Percentiles rank a stretch among this genome's conserved stretches.
These are phyloP conservation scores for Exophiala oligosperma DNA, from an alignment of 2,329 filamentous ascomycete genomes.

Conservation along the genomic window DNA sequence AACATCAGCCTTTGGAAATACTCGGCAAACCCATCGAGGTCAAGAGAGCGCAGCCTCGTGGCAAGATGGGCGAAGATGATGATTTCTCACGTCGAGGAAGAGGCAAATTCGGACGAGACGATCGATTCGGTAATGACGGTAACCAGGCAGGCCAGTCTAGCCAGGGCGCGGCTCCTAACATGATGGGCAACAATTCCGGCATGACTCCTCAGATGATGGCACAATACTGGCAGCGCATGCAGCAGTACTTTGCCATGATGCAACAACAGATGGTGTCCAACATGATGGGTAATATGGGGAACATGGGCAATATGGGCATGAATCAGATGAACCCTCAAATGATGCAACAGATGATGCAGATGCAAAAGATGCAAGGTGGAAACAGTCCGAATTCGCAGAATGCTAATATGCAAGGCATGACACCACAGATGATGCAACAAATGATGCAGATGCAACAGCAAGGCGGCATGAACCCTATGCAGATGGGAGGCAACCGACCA, in stretches of 20 bases:
- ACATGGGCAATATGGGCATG: constrained; percentile 39
- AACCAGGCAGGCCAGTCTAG: constrained; percentile 47
- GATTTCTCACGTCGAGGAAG: constrained; percentile 58
- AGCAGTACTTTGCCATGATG: constrained; percentile 95
- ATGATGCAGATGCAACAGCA: constrained; percentile 49
- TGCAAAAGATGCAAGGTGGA: constrained; percentile 51
- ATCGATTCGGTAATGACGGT: constrained; percentile 39
- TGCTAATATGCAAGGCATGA: constrained; percentile 27
- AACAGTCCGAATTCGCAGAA: constrained; percentile 32
- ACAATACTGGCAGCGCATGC: constrained; percentile 97
- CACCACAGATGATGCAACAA: constrained; percentile 53
- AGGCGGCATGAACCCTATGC: constrained; percentile 40
- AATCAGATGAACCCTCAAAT: constrained; percentile 44
- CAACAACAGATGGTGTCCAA: constrained; percentile 77
- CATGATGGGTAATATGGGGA: constrained; percentile 65
- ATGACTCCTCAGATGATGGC: constrained; percentile 98
- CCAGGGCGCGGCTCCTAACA: constrained; percentile 30
- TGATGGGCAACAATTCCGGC: constrained; percentile 48
- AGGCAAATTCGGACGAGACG: constrained; percentile 39
- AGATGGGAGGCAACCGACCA: constrained; percentile 30
- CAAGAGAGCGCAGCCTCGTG: constrained; percentile 93
- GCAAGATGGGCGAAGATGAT: constrained; percentile 90
- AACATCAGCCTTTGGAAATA: constrained; percentile 76
- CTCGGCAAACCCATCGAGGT: constrained; percentile 96
- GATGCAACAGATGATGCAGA: constrained; percentile 65